Percentiles rank a stretch among this genome's conserved stretches.
Evolutionary conservation across 176 grass and related monocot species (phyloP).

Genomic region (Poa pratensis): DNA sequence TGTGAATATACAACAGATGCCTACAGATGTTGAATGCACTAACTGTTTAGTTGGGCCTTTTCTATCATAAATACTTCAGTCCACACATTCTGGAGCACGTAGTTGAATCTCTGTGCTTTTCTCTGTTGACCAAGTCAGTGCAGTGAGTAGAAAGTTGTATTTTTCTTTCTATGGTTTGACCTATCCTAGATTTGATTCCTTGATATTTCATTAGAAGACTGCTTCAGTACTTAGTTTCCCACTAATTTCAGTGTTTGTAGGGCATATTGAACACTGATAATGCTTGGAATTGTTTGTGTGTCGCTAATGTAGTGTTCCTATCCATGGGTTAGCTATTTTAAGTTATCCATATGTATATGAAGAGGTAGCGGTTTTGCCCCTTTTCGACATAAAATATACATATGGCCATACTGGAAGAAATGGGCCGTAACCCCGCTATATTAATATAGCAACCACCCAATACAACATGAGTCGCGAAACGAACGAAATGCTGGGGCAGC

Average conservation of each 20-base stretch:
- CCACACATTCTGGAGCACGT: neutral
- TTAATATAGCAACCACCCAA: too few relatives aligned
- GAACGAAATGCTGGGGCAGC: too few relatives aligned
- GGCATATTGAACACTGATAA: neutral
- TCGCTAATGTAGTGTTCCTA: neutral
- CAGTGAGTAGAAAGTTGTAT: neutral
- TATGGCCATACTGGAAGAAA: neutral
- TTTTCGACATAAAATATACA: neutral
- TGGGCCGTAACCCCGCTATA: too few relatives aligned
- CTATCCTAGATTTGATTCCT: slow-evolving; percentile 20
- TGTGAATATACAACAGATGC: slow-evolving; percentile 23
- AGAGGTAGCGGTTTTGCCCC: neutral
- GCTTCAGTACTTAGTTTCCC: neutral
- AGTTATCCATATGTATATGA: neutral
- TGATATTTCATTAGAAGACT: neutral
- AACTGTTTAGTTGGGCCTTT: neutral
- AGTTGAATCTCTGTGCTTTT: neutral
- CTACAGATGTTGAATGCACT: neutral
- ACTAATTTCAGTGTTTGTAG: neutral
- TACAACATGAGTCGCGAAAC: too few relatives aligned
- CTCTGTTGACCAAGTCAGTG: neutral
- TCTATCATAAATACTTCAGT: neutral
- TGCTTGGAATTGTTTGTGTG: neutral
- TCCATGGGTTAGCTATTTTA: neutral
- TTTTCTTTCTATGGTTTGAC: neutral